phyloP scores from a whole-genome alignment of 2,329 filamentous ascomycete species.

The Penicillium sp. region DNA sequence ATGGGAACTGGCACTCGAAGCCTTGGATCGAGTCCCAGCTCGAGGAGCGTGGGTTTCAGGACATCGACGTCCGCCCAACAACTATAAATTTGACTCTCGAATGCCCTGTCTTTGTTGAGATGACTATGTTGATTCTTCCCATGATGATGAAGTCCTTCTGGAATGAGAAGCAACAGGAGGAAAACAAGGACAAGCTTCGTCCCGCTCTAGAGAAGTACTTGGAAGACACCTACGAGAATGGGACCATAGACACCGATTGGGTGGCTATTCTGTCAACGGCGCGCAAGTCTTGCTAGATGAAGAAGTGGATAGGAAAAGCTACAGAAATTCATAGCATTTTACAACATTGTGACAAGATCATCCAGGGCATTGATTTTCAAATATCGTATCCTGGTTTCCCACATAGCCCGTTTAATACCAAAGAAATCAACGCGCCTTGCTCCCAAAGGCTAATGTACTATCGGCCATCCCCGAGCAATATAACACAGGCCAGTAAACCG shows the following conservation, averaged over 20 bases:
- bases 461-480: slow-evolving; percentile 26
- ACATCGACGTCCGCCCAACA: slow-evolving; percentile 23
- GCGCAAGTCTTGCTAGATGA: slow-evolving; percentile 22
- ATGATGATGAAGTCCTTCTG: slow-evolving; percentile 28
- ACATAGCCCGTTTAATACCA: slow-evolving; percentile 23
- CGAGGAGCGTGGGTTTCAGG: slow-evolving; percentile 23
- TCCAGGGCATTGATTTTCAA: slow-evolving; percentile 27
- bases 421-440: slow-evolving; percentile 28
- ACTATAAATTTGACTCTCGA: slow-evolving; percentile 13
- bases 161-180: slow-evolving; percentile 28
- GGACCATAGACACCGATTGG: slow-evolving; percentile 24
- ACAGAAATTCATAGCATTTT: not conserved
- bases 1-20: slow-evolving; percentile 26
- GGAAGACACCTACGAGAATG: slow-evolving; percentile 25
- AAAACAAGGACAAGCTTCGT: slow-evolving; percentile 19
- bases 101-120: slow-evolving; percentile 22
- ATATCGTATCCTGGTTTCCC: slow-evolving; percentile 27
- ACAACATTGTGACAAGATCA: slow-evolving; percentile 18
- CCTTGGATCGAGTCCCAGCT: slow-evolving; percentile 22
- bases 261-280: slow-evolving; percentile 32
- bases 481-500: slow-evolving; percentile 29
- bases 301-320: not conserved
- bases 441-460: slow-evolving; percentile 24
- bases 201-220: slow-evolving; percentile 26
- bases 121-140: slow-evolving; percentile 22